These are phyloP conservation scores for Cyberlindnera amylophila DNA, from an alignment of 805 yeast species.

Conservation along the genomic window DNA sequence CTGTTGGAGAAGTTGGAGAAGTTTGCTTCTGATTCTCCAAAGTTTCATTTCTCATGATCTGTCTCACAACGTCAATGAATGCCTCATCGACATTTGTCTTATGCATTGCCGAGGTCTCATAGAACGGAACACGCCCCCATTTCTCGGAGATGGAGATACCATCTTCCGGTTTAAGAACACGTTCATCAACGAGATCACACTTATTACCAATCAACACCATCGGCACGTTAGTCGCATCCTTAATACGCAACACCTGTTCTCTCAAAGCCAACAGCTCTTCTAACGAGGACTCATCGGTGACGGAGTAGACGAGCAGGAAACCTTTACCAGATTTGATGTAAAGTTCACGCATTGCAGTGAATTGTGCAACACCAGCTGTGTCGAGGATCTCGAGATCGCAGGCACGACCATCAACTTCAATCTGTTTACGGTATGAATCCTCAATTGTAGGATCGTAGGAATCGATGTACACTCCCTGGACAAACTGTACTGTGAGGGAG, in stretches of 20 bases:
- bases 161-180: conserved; percentile 74
- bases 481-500: conserved; percentile 87
- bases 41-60: conserved; percentile 72
- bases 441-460: conserved; percentile 96
- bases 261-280: conserved; percentile 74
- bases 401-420: conserved; percentile 82
- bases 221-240: conserved; percentile 73
- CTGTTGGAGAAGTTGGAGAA: conserved; percentile 3
- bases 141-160: conserved; percentile 79
- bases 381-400: conserved; percentile 86
- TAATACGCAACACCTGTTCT: conserved; percentile 80
- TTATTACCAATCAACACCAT: conserved; percentile 91
- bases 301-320: conserved; percentile 80
- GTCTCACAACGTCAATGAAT: conserved; percentile 83
- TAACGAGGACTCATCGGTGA: conserved; percentile 72
- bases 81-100: conserved; percentile 89
- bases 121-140: conserved; percentile 87
- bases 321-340: conserved; percentile 89
- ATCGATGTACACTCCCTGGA: conserved; percentile 85
- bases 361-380: conserved; percentile 93
- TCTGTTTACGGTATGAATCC: conserved; percentile 87
- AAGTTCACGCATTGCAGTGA: conserved; percentile 90
- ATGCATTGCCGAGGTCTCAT: conserved; percentile 90
- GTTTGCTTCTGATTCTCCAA: conserved; percentile 14
- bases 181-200: conserved; percentile 73